Percentiles rank a stretch among this genome's conserved stretches.
These are phyloP conservation scores for Arthromyces matolae DNA, from an alignment of 768 basidiomycete genomes.

Conservation along the genomic window DNA sequence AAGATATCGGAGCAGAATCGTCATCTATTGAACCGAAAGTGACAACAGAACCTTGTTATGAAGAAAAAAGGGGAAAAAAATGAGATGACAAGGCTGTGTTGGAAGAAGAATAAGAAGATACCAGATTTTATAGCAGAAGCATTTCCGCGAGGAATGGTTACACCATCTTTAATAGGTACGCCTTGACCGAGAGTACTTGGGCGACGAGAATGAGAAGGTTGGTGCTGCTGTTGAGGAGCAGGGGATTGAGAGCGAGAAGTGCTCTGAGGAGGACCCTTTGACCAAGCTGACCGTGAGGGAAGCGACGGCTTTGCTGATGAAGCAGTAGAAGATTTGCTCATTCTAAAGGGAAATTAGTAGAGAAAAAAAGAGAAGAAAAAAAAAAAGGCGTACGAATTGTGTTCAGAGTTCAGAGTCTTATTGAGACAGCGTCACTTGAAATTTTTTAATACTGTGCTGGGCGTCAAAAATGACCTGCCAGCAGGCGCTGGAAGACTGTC, in stretches of 20 bases:
- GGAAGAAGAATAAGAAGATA: constrained; percentile 17
- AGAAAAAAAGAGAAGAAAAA: constrained; percentile 14
- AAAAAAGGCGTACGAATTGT: constrained; percentile 38
- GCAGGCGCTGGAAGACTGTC: constrained; percentile 67
- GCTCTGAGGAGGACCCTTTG: constrained; percentile 78
- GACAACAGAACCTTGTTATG: constrained; percentile 54
- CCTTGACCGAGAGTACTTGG: constrained; percentile 71
- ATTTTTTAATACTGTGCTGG: constrained; percentile 44
- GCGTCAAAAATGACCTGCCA: constrained; percentile 90
- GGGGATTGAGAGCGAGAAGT: constrained; percentile 78
- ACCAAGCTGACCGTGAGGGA: constrained; percentile 85
- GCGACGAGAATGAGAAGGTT: constrained; percentile 65
- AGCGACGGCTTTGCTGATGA: constrained; percentile 71
- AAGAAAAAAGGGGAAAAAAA: constrained; percentile 11
- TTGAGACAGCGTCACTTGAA: too few relatives aligned
- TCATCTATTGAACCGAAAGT: constrained; percentile 92
- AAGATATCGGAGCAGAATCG: constrained; percentile 70
- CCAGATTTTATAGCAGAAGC: constrained; percentile 68
- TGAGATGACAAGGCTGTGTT: constrained; percentile 4
- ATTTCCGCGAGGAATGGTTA: constrained; percentile 65
- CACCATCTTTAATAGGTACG: constrained; percentile 75
- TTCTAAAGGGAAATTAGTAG: constrained; percentile 46
- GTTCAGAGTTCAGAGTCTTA: too few relatives aligned
- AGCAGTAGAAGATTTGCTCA: constrained; percentile 88
- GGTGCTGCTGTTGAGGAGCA: constrained; percentile 51